Base-by-base conservation (phyloP, 371 early-diverging fungal genomes). In the Gilbertella persicaria region DNA sequence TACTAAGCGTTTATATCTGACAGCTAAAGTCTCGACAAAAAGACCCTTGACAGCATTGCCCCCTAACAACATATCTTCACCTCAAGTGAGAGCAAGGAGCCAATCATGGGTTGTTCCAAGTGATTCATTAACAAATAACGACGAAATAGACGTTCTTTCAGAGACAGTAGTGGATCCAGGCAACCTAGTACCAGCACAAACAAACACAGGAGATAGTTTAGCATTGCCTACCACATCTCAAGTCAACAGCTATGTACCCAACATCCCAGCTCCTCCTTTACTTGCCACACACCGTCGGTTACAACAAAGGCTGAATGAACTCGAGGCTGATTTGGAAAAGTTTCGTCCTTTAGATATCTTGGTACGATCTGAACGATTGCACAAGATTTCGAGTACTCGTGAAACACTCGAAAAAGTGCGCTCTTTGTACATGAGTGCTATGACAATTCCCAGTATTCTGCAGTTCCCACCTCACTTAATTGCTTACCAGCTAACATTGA, bases 401-500 rank as follows among this genome's bases (percentile, higher is more conserved):
- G 46, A 59, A 19, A 65, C 67, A 24, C 58, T 79, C 17, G 71
- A 68, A 38, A 73, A 71, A 36, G 72, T 80, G 5, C 66, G 80
- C 9, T 68, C 71, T 7, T 58, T 80, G 8, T 66, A 77, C 35
- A 77, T 77, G 61, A 69, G 70, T 10, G 75, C 81, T 0, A 73
- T 75, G 45, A 82, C 78, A 2, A 62, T 75, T 25, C 74, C 82
- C 1, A 75, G 57, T 36, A 72, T 88, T 30, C 64, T 74, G 4
- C 78, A 79, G 14, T 90, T 88, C 55, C 69, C 80, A 5, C 79
- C 87, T 14, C 76, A 76, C 26, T 56, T 83, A n/a, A 66, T 86
- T 21, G 87, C 90, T 9, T 85, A 83, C 62, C 85, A 87, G 46
- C 71, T 90, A 21, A 83, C 85, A 17, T 53, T 85, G 25, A 82